phyloP scores from a whole-genome alignment of 2,329 filamentous ascomycete genomes.

The Metarhizium sp. region DNA sequence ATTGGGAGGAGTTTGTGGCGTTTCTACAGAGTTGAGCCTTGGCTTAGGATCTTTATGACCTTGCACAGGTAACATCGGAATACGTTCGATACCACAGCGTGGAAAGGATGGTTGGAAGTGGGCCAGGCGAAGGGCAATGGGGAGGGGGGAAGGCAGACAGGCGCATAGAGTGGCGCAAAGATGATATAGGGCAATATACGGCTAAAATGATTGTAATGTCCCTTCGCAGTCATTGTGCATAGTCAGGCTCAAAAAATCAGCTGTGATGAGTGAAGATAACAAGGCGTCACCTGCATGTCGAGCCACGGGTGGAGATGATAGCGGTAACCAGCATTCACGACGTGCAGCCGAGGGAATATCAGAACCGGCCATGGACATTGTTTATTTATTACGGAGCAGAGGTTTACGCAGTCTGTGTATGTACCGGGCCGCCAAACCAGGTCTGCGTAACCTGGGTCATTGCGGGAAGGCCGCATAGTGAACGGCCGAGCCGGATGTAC shows the following conservation, averaged over 20 bases:
- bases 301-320: not conserved
- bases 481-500: not conserved
- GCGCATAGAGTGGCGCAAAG: slow-evolving; percentile 1
- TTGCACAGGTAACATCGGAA: not conserved
- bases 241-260: not conserved
- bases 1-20: slow-evolving; percentile 1
- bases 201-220: not conserved
- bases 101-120: not conserved
- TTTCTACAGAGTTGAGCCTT: not conserved
- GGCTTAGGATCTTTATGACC: not conserved
- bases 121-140: not conserved
- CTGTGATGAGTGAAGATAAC: not conserved
- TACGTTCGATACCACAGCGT: slow-evolving; percentile 1
- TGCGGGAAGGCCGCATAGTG: slow-evolving; percentile 3
- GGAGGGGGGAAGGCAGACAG: not conserved
- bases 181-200: not conserved
- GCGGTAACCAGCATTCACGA: not conserved
- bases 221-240: not conserved
- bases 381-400: not conserved
- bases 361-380: not conserved
- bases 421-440: not conserved
- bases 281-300: not conserved
- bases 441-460: not conserved
- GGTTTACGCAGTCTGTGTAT: not conserved
- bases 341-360: not conserved